Evolutionary conservation across 495 filamentous ascomycete species (phyloP).

Genomic region (Cercophora sp.): DNA sequence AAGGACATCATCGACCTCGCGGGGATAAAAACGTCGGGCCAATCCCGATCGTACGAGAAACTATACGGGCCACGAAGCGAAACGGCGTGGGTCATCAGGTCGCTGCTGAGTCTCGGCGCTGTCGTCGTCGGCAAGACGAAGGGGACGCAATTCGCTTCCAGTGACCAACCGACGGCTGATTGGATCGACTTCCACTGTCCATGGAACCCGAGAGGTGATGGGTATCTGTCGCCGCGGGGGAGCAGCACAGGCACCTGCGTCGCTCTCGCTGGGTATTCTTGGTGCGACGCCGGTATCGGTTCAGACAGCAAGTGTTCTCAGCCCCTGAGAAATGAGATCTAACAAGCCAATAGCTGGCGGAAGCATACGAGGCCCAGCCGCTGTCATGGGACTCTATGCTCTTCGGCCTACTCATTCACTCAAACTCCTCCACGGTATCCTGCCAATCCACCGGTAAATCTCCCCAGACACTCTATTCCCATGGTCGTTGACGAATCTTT

Average conservation of each 20-base stretch:
- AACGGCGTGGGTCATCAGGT: slow-evolving; percentile 1
- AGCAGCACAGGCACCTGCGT: slow-evolving; percentile 5
- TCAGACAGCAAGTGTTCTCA: not conserved
- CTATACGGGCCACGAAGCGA: not conserved
- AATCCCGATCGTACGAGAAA: not conserved
- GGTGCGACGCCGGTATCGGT: not conserved
- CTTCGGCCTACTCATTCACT: not conserved
- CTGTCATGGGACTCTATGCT: not conserved
- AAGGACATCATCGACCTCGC: slow-evolving; percentile 17
- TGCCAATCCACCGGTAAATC: not conserved
- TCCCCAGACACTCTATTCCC: too few relatives aligned
- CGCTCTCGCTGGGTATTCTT: not conserved
- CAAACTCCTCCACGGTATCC: not conserved
- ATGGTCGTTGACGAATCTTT: not conserved
- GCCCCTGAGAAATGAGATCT: not conserved
- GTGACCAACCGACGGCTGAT: slow-evolving; percentile 3
- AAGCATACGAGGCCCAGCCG: not conserved
- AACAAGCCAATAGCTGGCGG: not conserved
- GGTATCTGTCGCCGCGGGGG: slow-evolving; percentile 6
- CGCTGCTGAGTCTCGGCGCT: slow-evolving; percentile 4
- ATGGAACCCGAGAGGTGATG: slow-evolving; percentile 13
- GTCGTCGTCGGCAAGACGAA: slow-evolving; percentile 15
- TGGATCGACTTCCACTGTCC: slow-evolving; percentile 15
- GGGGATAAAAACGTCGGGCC: slow-evolving; percentile 11
- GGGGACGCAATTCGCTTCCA: slow-evolving; percentile 13